Evolutionary conservation across 495 filamentous ascomycete genomes (phyloP).

Genomic region (Penicillium cosmopolitanum): DNA sequence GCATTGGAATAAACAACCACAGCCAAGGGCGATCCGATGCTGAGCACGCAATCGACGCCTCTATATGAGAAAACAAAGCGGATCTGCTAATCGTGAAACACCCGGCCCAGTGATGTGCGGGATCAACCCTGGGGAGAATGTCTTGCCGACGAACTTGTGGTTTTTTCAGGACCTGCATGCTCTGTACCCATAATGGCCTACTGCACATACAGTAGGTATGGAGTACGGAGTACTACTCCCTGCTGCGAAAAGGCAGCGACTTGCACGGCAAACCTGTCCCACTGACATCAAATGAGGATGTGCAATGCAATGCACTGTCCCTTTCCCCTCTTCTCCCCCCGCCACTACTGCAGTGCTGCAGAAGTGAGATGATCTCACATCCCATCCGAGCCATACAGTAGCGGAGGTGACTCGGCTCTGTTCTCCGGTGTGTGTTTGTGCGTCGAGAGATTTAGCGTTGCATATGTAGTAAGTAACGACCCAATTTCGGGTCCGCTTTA

Average conservation of each 20-base stretch:
- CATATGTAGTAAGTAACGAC: conserved; percentile 1
- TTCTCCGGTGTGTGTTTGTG: conserved; percentile 14
- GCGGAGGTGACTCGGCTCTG: conserved; percentile 17
- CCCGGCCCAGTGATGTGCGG: conserved; percentile 27
- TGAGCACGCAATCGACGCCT: conserved; percentile 1
- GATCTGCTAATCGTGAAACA: conserved; percentile 29
- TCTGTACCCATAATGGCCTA: neutral
- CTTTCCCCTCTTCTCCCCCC: conserved; percentile 1
- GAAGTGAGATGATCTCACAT: conserved; percentile 13
- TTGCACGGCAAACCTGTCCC: conserved; percentile 1
- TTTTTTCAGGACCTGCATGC: conserved; percentile 2
- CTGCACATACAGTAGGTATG: too few relatives aligned
- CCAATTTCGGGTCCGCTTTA: conserved; percentile 13
- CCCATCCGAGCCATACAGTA: conserved; percentile 5
- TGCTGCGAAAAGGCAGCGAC: neutral
- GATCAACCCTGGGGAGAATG: conserved; percentile 20
- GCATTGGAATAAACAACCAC: neutral
- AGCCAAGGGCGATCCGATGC: neutral
- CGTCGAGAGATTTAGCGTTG: neutral
- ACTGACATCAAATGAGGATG: conserved; percentile 23
- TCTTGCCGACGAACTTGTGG: conserved; percentile 9
- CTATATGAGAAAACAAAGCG: conserved; percentile 20
- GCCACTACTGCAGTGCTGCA: conserved; percentile 5
- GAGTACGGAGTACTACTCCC: too few relatives aligned
- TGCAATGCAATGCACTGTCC: conserved; percentile 28